Percentiles rank a stretch among this genome's conserved stretches.
Conservation (phyloP, 2,329 filamentous ascomycete species). For the Colletotrichum noveboracense region DNA sequence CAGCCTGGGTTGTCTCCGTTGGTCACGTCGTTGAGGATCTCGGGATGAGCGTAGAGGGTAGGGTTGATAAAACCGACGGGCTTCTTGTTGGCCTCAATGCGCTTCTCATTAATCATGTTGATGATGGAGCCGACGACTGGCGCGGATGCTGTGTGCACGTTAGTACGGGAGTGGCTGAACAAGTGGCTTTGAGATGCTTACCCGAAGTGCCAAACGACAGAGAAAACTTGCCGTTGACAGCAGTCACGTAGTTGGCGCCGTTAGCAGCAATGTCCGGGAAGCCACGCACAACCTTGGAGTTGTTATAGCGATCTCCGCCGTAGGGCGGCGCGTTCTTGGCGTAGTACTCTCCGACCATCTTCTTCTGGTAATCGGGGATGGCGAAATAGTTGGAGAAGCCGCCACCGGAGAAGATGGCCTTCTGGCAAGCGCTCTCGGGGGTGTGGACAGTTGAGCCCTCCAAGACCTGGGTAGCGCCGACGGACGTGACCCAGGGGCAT, state of each 20-base stretch:
- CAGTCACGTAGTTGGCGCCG: slow-evolving; percentile 48
- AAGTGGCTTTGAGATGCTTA: background rate
- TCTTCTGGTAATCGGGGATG: slow-evolving; percentile 51
- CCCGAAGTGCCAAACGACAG: slow-evolving; percentile 54
- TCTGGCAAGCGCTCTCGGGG: slow-evolving; percentile 50
- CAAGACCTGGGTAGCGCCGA: slow-evolving; percentile 55
- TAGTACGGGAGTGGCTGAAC: background rate
- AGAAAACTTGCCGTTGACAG: slow-evolving; percentile 44
- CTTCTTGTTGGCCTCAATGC: slow-evolving; percentile 31
- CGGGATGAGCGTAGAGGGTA: slow-evolving; percentile 29
- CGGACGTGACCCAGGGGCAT: slow-evolving; percentile 56
- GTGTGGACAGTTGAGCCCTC: slow-evolving; percentile 41
- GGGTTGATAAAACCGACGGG: slow-evolving; percentile 27
- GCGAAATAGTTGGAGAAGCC: slow-evolving; percentile 56
- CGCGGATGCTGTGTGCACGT: slow-evolving; percentile 28
- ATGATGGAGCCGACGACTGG: slow-evolving; percentile 39
- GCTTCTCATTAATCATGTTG: slow-evolving; percentile 35
- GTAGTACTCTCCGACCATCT: slow-evolving; percentile 45
- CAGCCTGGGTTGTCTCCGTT: slow-evolving; percentile 35
- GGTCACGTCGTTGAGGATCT: slow-evolving; percentile 34
- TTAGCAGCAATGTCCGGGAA: slow-evolving; percentile 54
- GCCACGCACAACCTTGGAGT: slow-evolving; percentile 43
- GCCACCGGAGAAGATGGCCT: slow-evolving; percentile 51
- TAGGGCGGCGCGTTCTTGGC: slow-evolving; percentile 44
- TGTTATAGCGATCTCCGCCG: slow-evolving; percentile 50